A percentile compares a stretch with the other conserved stretches of the same genome.
phyloP scores from a whole-genome alignment of 129 eudicot species.

The Escallonia herrerae region DNA sequence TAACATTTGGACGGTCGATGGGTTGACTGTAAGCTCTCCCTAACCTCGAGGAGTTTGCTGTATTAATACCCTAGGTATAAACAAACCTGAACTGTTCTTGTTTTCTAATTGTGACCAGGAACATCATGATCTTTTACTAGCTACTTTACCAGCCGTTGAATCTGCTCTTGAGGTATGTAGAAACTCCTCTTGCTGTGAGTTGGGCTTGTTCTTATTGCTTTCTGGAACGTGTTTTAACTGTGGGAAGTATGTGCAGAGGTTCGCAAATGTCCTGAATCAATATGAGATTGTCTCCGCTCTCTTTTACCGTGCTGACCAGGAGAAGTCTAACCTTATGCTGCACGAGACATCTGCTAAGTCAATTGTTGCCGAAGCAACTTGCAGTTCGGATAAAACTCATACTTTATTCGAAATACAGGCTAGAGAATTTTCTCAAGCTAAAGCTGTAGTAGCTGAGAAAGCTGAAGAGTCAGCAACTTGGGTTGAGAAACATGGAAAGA shows the following conservation, averaged over 20 bases:
- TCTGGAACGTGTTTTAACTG: constrained; percentile 9
- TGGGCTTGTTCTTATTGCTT: constrained; percentile 1
- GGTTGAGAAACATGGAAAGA: constrained; percentile 86
- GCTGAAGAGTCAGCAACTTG: constrained; percentile 73
- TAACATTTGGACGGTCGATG: no score
- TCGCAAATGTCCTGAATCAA: constrained; percentile 57
- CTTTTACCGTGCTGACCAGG: constrained; percentile 70
- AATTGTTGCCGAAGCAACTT: constrained; percentile 66
- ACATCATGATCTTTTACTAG: constrained; percentile 86
- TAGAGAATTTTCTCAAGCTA: constrained; percentile 72
- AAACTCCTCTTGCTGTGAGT: constrained; percentile 9
- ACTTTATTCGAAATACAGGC: constrained; percentile 67
- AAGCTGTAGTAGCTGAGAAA: constrained; percentile 63
- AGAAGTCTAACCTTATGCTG: constrained; percentile 60
- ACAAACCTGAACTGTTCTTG: no score
- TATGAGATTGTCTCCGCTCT: constrained; percentile 67
- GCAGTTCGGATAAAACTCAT: constrained; percentile 52
- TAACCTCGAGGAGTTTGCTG: no score
- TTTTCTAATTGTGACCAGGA: constrained; percentile 45
- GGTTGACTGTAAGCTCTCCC: no score
- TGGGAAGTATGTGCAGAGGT: constrained; percentile 46
- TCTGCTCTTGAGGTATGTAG: constrained; percentile 80
- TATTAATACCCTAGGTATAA: no score
- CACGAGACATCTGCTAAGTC: constrained; percentile 86
- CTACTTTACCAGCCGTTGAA: constrained; percentile 81